These are phyloP conservation scores for Talaromyces sp. DNA, from an alignment of 2,329 filamentous ascomycete genomes.

Conservation along the genomic window DNA sequence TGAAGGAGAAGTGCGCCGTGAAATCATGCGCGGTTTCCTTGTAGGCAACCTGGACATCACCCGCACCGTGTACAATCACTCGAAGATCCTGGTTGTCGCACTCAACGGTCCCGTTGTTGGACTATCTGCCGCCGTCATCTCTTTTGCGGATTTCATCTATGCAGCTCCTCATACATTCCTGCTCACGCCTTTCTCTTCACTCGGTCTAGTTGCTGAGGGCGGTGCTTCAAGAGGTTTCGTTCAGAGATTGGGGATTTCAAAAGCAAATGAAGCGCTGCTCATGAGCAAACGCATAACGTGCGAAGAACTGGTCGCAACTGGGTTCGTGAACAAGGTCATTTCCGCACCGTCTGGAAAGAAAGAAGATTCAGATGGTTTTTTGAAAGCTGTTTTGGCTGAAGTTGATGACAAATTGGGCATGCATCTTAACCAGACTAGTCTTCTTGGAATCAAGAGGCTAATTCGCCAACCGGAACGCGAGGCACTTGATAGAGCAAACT, in stretches of 20 bases:
- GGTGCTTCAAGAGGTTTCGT: constrained; percentile 76
- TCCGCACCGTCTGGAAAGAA: constrained; percentile 50
- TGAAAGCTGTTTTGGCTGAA: constrained; percentile 68
- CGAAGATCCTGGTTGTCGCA: constrained; percentile 86
- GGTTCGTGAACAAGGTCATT: constrained; percentile 85
- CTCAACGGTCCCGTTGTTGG: constrained; percentile 91
- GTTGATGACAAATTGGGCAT: constrained; percentile 74
- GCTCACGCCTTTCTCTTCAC: constrained; percentile 83
- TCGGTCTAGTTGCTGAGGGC: constrained; percentile 84
- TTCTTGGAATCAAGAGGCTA: constrained; percentile 80
- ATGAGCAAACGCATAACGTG: constrained; percentile 76
- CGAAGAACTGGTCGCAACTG: constrained; percentile 68
- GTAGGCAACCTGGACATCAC: constrained; percentile 86
- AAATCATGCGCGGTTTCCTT: constrained; percentile 69
- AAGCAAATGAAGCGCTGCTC: constrained; percentile 88
- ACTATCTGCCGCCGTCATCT: constrained; percentile 76
- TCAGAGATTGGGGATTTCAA: constrained; percentile 70
- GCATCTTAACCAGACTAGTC: constrained; percentile 73
- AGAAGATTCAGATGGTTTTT: constrained; percentile 66
- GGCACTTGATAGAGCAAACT: constrained; percentile 69
- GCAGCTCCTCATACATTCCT: constrained; percentile 75
- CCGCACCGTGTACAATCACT: constrained; percentile 85
- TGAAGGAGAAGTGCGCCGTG: constrained; percentile 45
- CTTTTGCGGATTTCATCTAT: constrained; percentile 91
- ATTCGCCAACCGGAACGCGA: constrained; percentile 71